Conservation (phyloP, 306 rosid genomes). For the Vigna reflexopilosa region DNA sequence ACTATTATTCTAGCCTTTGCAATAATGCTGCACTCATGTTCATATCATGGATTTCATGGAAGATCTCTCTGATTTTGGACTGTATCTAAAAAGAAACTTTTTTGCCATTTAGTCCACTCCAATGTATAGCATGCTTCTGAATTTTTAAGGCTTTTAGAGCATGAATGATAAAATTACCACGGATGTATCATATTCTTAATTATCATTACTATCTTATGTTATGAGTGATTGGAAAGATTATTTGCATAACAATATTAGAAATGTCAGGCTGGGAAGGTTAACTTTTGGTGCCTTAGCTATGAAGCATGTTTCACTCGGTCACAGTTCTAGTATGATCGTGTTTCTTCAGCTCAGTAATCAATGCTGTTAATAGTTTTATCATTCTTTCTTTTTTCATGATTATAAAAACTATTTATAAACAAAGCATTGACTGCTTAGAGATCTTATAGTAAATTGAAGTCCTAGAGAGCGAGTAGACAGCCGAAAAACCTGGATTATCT, state of each 20-base stretch:
- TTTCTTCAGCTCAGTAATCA: conserved; percentile 12
- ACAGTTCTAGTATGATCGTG: conserved; percentile 4
- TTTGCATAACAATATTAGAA: not conserved
- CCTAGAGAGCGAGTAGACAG: not conserved
- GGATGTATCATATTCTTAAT: conserved; percentile 31
- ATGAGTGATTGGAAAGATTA: conserved; percentile 8
- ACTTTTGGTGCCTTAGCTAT: not conserved
- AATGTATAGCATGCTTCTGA: not conserved
- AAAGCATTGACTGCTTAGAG: conserved; percentile 9
- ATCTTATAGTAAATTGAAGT: conserved; percentile 18
- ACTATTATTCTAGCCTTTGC: not conserved
- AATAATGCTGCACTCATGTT: not conserved
- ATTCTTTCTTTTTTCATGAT: not conserved
- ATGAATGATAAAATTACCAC: conserved; percentile 1
- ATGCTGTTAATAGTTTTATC: not conserved
- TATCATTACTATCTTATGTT: not conserved
- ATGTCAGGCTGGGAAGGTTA: not conserved
- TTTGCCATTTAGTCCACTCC: not conserved
- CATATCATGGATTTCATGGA: conserved; percentile 24
- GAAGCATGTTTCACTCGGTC: not conserved
- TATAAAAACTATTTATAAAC: not conserved
- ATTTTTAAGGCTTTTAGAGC: conserved; percentile 18
- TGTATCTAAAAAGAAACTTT: not conserved
- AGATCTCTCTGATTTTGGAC: conserved; percentile 32
- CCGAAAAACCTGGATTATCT: conserved; percentile 32